phyloP scores from a whole-genome alignment of 2,329 filamentous ascomycete genomes.

The Macrophomina phaseolina region DNA sequence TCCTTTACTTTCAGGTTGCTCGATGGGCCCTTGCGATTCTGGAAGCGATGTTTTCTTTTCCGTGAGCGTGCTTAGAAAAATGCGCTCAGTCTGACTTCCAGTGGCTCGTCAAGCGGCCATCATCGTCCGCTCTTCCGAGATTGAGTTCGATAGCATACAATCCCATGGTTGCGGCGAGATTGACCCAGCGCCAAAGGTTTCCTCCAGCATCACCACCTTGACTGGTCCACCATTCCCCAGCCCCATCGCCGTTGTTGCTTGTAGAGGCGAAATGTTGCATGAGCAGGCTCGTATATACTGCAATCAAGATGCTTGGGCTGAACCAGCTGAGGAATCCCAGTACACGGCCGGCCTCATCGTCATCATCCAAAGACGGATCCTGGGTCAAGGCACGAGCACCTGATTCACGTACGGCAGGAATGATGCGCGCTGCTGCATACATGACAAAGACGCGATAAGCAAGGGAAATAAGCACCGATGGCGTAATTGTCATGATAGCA shows the following conservation, averaged over 20 bases:
- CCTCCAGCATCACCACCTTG: conserved; percentile 82
- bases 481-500: conserved; percentile 93
- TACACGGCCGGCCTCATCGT: conserved; percentile 79
- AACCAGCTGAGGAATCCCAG: conserved; percentile 90
- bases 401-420: conserved; percentile 87
- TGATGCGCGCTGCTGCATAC: conserved; percentile 93
- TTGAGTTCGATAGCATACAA: conserved; percentile 91
- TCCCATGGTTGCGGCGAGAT: conserved; percentile 85
- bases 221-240: conserved; percentile 79
- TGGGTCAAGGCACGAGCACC: conserved; percentile 83
- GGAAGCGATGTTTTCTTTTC: background rate
- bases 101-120: conserved; percentile 74
- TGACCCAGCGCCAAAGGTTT: conserved; percentile 92
- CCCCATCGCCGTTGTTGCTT: conserved; percentile 58
- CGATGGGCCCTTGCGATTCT: background rate
- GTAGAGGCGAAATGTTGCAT: conserved; percentile 92
- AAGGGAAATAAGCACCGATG: conserved; percentile 93
- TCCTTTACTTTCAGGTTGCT: background rate
- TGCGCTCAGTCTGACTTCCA: conserved; percentile 86
- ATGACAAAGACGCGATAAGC: conserved; percentile 93
- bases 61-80: background rate
- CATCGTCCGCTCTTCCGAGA: conserved; percentile 80
- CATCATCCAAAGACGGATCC: conserved; percentile 84
- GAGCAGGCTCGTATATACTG: conserved; percentile 93
- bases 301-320: conserved; percentile 90